Evolutionary conservation across 179 eudicot species (phyloP), one percentile per base, ranked within the genome.

Genomic region (Patellifolia procumbens): DNA sequence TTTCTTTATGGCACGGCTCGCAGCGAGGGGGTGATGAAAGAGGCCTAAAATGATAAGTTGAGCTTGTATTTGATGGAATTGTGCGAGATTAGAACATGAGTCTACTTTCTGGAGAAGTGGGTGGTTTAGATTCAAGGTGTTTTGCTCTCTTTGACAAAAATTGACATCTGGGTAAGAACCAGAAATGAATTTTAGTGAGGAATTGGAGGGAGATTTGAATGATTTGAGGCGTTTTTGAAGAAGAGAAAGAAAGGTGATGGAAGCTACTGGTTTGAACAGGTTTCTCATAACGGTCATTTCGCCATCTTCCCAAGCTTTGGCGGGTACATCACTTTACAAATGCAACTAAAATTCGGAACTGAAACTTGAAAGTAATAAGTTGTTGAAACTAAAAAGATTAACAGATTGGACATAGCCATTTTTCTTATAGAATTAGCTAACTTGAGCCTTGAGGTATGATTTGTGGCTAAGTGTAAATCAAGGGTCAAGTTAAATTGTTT

Each of bases 61-160:
- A 80, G 86, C 62, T 8, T 83, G 91, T 39, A 82, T 68, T 85
- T 89, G 91, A 49, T 85, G 72, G 80, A 89, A 79, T 60, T 85
- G 85, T 17, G 49, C 66, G 24, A 85, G 48, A 58, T 51, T 64
- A 46, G 35, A 65, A 79, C 71, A 81, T 6, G 85, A 76, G 6
- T 89, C 89, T 74, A 89, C 59, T 26, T 67, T 81, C 34, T 81
- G 86, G 69, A 89, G 86, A 65, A 87, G 48, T 53, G 88, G 91
- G 78, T 89, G 87, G 77, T 69, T 71, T 31, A 88, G 74, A 1
- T 58, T 76, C 39, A 89, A 76, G 43, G 63, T 74, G 73, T 72
- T 74, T 70, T n/a, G 51, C 1, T 59, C 77, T n/a, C 42, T 39
- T 9, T 32, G 31, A 67, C 70, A 56, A 17, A 22, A 32, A 42